Base-by-base conservation (phyloP, 805 yeast species). In the Candida xyloterini region DNA sequence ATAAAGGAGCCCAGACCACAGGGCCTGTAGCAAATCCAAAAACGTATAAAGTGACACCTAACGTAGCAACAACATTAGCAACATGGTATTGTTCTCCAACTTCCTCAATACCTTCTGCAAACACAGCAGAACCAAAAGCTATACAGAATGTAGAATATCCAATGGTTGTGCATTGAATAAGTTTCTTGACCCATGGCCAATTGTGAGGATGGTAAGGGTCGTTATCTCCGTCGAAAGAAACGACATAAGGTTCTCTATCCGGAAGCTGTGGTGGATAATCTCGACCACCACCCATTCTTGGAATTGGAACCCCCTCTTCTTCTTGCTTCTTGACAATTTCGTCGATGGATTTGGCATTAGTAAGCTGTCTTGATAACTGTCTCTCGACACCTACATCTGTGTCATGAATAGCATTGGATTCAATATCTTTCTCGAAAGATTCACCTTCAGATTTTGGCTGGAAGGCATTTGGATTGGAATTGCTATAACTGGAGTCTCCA, bases 21-120 rank as follows among this genome's bases (percentile, higher is more conserved):
- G 98, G 98, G 14, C 97, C 96, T 1, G 87, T 74, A 1, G 96
- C 97, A 63, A 89, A 91, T 9, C 97, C 98, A 29, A 88, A 62
- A n/a, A 90, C 96, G 53, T 78, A 90, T 18, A 89, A 68, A 0
- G 96, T 79, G 8, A 88, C 73, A 41, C 87, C 84, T 33, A 91
- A 70, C 15, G 85, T 74, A 10, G 84, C 82, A n/a, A 80, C 90
- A 9, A 79, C 84, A 6, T 55, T 46, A 29, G 84, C 81, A 33
- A 90, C 78, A 43, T 75, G 75, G 61, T 62, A 90, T 27, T 71
- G 62, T 34, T 49, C 65, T 47, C 73, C 60, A 23, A 88, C 53
- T 15, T 61, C 72, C 0, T 61, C 53, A 9, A 77, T 67, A 4
- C 81, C 84, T 21, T 82, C 70, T 1, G 95, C 77, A 55, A 81